phyloP scores from a whole-genome alignment of 2,329 filamentous ascomycete species.

The Botryotinia calthae region DNA sequence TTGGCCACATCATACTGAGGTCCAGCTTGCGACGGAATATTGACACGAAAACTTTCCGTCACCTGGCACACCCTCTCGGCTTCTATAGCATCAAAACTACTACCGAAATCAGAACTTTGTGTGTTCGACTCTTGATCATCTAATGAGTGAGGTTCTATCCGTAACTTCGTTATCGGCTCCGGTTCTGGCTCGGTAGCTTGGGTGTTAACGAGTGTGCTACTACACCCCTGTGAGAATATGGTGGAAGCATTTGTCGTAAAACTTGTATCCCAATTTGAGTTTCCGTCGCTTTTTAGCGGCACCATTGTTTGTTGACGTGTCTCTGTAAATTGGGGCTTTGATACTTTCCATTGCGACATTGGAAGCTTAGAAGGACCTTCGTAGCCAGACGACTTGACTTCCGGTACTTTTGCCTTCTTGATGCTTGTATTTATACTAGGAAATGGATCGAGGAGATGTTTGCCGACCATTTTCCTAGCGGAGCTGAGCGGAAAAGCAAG shows the following conservation, averaged over 20 bases:
- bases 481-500: neutral
- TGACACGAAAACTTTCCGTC: neutral
- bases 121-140: neutral
- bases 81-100: slow-evolving; percentile 8
- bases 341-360: neutral
- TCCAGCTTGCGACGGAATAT: neutral
- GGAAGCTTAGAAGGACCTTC: neutral
- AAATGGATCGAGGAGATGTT: slow-evolving; percentile 12
- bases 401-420: slow-evolving; percentile 8
- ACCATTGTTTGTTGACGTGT: neutral
- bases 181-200: slow-evolving; percentile 25
- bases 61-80: neutral
- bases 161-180: neutral
- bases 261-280: slow-evolving; percentile 22
- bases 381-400: neutral
- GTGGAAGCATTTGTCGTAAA: slow-evolving; percentile 28
- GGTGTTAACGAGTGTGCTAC: slow-evolving; percentile 6
- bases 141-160: neutral
- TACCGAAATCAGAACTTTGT: slow-evolving; percentile 11
- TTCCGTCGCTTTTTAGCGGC: neutral
- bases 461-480: neutral
- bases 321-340: neutral
- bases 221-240: slow-evolving; percentile 25
- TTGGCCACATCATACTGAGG: neutral
- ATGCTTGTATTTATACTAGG: neutral